phyloP scores from a whole-genome alignment of 441 rosid species.

The Eruca vesicaria region DNA sequence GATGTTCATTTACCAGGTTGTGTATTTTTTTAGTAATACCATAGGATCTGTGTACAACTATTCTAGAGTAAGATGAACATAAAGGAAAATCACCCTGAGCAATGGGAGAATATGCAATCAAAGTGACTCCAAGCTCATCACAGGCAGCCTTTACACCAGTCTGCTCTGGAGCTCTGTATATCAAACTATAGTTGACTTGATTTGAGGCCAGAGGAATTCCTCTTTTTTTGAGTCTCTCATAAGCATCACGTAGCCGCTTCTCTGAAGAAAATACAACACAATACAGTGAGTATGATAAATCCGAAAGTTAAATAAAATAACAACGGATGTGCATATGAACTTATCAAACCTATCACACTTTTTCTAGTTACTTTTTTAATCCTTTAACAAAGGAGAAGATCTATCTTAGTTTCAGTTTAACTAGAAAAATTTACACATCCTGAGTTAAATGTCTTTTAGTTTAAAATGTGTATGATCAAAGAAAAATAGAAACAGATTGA shows the following conservation, averaged over 20 bases:
- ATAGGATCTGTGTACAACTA: neutral
- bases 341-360: no score
- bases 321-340: no score
- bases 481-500: constrained; percentile 14
- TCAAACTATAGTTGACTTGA: constrained; percentile 97
- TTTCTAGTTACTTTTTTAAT: no score
- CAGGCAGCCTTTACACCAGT: constrained; percentile 86
- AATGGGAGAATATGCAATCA: constrained; percentile 93
- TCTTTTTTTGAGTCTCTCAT: constrained; percentile 75
- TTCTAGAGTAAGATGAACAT: constrained; percentile 8
- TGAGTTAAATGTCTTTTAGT: neutral
- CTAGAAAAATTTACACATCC: neutral
- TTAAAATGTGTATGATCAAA: neutral
- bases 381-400: no score
- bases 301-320: no score
- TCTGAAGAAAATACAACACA: constrained; percentile 38
- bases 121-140: constrained; percentile 87
- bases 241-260: constrained; percentile 79
- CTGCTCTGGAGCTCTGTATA: constrained; percentile 83
- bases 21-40: neutral
- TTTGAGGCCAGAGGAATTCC: constrained; percentile 94
- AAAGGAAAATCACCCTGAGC: constrained; percentile 71
- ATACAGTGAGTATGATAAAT: neutral
- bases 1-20: constrained; percentile 1
- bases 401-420: neutral